These are phyloP conservation scores for Rhododendron ferrugineum DNA, from an alignment of 148 eudicot genomes.

Conservation along the genomic window DNA sequence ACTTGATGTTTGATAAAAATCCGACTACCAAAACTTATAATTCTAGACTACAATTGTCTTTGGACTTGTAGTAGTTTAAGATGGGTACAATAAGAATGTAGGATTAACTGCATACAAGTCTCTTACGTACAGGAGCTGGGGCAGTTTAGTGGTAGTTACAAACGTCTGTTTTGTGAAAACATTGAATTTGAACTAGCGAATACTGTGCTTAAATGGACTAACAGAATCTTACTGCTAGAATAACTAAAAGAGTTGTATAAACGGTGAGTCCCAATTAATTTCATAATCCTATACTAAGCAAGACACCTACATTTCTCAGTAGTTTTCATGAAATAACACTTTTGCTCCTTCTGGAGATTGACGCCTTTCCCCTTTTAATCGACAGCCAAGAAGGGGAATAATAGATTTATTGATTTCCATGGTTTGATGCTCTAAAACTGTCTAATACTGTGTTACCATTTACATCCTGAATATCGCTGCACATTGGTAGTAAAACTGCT, in stretches of 20 bases:
- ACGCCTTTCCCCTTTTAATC: neutral
- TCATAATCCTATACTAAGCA: too few relatives aligned
- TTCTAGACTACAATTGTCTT: neutral
- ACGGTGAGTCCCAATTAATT: neutral
- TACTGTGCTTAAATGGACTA: neutral
- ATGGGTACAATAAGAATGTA: neutral
- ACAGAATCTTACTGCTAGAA: neutral
- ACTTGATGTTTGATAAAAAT: neutral
- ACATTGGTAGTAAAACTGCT: neutral
- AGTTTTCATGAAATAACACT: neutral
- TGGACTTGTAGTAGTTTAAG: neutral
- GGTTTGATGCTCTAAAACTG: neutral
- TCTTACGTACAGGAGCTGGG: neutral
- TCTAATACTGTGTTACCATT: neutral
- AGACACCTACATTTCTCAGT: neutral
- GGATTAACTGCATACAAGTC: neutral
- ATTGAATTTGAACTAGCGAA: neutral
- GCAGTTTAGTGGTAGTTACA: neutral
- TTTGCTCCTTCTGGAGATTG: neutral
- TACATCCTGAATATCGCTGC: neutral
- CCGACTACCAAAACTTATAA: neutral
- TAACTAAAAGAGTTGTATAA: too few relatives aligned
- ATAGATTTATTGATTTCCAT: too few relatives aligned
- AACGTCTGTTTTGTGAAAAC: neutral
- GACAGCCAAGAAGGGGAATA: neutral